Conservation (phyloP, 306 rosid genomes). For the Rubus parviflorus region DNA sequence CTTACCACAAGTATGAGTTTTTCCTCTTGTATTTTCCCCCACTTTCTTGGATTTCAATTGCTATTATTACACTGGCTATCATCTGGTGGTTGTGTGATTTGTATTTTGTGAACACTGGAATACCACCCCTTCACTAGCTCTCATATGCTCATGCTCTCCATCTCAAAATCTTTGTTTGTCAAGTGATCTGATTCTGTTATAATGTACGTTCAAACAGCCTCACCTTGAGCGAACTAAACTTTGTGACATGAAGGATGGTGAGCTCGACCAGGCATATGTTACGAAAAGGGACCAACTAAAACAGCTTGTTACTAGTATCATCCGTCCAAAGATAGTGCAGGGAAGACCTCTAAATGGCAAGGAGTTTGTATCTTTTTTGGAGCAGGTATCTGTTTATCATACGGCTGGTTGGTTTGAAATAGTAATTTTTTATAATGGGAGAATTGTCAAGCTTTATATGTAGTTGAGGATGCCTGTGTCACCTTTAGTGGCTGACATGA, state of each 20-base stretch:
- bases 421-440: background rate
- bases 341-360: slow-evolving; percentile 76
- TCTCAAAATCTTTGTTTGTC: background rate
- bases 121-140: background rate
- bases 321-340: slow-evolving; percentile 89
- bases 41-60: background rate
- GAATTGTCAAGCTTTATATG: slow-evolving; percentile 2
- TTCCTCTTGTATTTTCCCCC: slow-evolving; percentile 1
- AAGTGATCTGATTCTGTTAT: slow-evolving; percentile 18
- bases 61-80: background rate
- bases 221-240: slow-evolving; percentile 94
- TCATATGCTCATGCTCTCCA: background rate
- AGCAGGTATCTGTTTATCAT: slow-evolving; percentile 59
- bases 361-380: slow-evolving; percentile 79
- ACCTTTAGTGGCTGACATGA: background rate
- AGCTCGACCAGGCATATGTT: slow-evolving; percentile 76
- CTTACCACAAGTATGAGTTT: slow-evolving; percentile 81
- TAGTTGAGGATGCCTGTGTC: slow-evolving; percentile 12
- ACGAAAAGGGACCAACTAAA: slow-evolving; percentile 75
- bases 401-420: background rate
- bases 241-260: slow-evolving; percentile 89
- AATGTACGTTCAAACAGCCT: slow-evolving; percentile 62
- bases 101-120: background rate
- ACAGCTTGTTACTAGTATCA: slow-evolving; percentile 70
- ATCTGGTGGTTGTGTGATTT: background rate